Conservation (phyloP, 768 basidiomycete species). For the Cystoderma amianthinum region DNA sequence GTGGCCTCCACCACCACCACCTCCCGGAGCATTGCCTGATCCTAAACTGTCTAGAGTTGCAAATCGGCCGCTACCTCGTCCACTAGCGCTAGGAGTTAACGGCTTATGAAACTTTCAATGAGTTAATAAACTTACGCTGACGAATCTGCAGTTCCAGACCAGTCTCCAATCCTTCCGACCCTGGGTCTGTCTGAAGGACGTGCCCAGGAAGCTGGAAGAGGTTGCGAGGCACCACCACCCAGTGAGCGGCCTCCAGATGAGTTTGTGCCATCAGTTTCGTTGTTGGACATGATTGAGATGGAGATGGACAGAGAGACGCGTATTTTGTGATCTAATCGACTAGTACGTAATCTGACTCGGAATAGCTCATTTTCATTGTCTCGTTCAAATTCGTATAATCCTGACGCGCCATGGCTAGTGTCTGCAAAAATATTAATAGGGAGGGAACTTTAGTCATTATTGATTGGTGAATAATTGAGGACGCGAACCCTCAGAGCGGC, state of each 20-base stretch:
- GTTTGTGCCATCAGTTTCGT: constrained; percentile 18
- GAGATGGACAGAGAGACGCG: neutral
- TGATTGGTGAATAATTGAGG: too few relatives aligned
- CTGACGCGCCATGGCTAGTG: too few relatives aligned
- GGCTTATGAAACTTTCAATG: neutral
- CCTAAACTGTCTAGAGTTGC: constrained; percentile 15
- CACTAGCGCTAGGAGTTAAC: constrained; percentile 4
- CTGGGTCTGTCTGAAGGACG: constrained; percentile 28
- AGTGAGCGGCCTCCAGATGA: constrained; percentile 35
- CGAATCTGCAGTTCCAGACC: constrained; percentile 20
- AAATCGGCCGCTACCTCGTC: constrained; percentile 15
- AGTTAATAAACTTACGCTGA: constrained; percentile 16
- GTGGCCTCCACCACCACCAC: constrained; percentile 11
- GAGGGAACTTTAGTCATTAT: too few relatives aligned
- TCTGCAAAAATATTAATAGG: too few relatives aligned
- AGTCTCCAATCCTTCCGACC: constrained; percentile 49
- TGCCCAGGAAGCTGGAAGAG: constrained; percentile 41
- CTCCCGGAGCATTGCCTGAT: neutral
- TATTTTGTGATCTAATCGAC: neutral
- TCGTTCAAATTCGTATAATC: too few relatives aligned
- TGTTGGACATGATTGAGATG: constrained; percentile 26
- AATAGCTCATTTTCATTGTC: too few relatives aligned
- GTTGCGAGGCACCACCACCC: constrained; percentile 39
- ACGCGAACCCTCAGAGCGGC: too few relatives aligned
- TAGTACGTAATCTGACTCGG: too few relatives aligned